A percentile compares a stretch with the other conserved stretches of the same genome.
Conservation (phyloP, 2,329 filamentous ascomycete genomes). For the Colletotrichum sp. region DNA sequence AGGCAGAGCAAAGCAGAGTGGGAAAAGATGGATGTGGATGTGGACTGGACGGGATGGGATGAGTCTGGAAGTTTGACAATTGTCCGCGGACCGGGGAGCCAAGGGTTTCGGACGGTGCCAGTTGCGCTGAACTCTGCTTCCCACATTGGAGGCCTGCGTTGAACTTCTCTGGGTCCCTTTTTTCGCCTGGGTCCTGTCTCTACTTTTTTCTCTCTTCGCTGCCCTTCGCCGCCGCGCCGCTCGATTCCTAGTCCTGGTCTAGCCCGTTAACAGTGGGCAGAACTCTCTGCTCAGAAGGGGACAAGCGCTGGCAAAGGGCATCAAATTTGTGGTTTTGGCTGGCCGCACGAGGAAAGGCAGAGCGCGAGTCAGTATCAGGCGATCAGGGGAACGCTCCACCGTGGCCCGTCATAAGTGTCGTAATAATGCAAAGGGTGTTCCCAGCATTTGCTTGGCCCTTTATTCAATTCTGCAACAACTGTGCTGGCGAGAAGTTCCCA, state of each 20-base stretch:
- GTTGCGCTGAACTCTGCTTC: background rate
- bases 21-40: background rate
- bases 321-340: background rate
- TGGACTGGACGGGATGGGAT: background rate
- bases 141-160: conserved; percentile 3
- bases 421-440: conserved; percentile 1
- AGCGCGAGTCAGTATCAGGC: conserved; percentile 12
- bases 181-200: background rate
- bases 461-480: too few species aligned
- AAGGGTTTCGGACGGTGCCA: background rate
- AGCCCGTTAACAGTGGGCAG: background rate
- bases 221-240: background rate
- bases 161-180: background rate
- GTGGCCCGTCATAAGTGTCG: conserved; percentile 10
- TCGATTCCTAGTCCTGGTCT: background rate
- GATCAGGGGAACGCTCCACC: conserved; percentile 12
- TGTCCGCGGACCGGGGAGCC: background rate
- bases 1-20: background rate
- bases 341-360: background rate
- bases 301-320: background rate
- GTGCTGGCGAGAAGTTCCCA: too few species aligned
- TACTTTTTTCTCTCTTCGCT: background rate
- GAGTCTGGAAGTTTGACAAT: background rate
- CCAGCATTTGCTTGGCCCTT: too few species aligned
- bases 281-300: background rate